A percentile compares a stretch with the other conserved stretches of the same genome.
These are phyloP conservation scores for Saccharomycopsis crataegensis DNA, from an alignment of 1,139 yeast genomes.

Conservation along the genomic window DNA sequence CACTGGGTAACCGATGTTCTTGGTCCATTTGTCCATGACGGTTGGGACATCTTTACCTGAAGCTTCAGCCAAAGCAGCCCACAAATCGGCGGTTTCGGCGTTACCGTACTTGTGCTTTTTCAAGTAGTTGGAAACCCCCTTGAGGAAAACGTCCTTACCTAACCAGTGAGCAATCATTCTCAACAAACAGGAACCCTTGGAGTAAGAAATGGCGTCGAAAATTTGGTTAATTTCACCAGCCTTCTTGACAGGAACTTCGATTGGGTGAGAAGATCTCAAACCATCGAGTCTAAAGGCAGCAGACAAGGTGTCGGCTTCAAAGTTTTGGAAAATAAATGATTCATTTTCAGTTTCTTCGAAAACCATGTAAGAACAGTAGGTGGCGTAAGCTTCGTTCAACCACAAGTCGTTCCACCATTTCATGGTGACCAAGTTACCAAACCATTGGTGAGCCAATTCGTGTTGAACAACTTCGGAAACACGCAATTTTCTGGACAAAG, in stretches of 20 bases:
- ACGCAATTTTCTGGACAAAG: constrained; percentile 49
- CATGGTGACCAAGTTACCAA: constrained; percentile 78
- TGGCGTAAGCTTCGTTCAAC: constrained; percentile 81
- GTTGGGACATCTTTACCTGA: constrained; percentile 66
- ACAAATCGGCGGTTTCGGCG: constrained; percentile 72
- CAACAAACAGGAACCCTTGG: constrained; percentile 70
- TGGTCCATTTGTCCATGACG: constrained; percentile 79
- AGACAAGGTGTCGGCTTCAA: constrained; percentile 57
- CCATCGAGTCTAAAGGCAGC: constrained; percentile 60
- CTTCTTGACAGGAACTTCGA: constrained; percentile 65
- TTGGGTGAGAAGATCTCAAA: constrained; percentile 69
- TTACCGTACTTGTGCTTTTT: constrained; percentile 65
- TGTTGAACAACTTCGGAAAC: constrained; percentile 78
- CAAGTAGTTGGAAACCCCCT: constrained; percentile 65
- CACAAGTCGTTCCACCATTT: constrained; percentile 83
- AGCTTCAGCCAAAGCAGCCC: constrained; percentile 68
- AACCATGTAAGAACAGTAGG: constrained; percentile 55
- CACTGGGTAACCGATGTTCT: constrained; percentile 79
- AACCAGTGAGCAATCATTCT: constrained; percentile 65
- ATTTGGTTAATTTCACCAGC: constrained; percentile 74
- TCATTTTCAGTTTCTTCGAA: constrained; percentile 40
- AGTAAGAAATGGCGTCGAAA: constrained; percentile 69
- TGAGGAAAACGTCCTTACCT: constrained; percentile 57
- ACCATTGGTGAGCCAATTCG: constrained; percentile 83
- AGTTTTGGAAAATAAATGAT: constrained; percentile 43